Conservation (phyloP, 1,139 yeast genomes). For the Saccharomycopsis hybrid region DNA sequence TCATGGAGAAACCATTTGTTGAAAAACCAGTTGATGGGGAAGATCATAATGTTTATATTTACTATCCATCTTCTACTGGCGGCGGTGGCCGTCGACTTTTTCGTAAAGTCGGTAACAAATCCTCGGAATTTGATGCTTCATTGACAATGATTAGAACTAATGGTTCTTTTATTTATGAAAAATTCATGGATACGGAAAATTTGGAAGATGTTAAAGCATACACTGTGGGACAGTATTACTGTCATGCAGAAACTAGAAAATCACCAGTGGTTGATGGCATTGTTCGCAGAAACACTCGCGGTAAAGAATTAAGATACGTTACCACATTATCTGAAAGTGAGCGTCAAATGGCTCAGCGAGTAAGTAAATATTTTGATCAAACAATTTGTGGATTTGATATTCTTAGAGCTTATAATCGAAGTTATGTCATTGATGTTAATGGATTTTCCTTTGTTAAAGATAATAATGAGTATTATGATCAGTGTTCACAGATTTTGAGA, state of each 20-base stretch:
- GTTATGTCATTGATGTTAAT: slow-evolving; percentile 94
- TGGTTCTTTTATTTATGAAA: slow-evolving; percentile 89
- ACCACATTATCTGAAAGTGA: slow-evolving; percentile 76
- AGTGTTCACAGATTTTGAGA: slow-evolving; percentile 72
- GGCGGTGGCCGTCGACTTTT: slow-evolving; percentile 96
- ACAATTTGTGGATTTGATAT: slow-evolving; percentile 98
- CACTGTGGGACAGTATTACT: slow-evolving; percentile 83
- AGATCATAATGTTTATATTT: slow-evolving; percentile 93
- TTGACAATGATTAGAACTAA: slow-evolving; percentile 70
- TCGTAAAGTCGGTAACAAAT: slow-evolving; percentile 94
- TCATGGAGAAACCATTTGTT: slow-evolving; percentile 82
- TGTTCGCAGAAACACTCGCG: slow-evolving; percentile 94
- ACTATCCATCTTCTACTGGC: slow-evolving; percentile 81
- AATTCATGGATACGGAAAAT: slow-evolving; percentile 96
- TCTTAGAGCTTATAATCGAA: slow-evolving; percentile 78
- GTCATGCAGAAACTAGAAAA: slow-evolving; percentile 97
- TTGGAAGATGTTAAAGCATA: slow-evolving; percentile 98
- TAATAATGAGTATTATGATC: slow-evolving; percentile 77
- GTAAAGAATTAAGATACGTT: slow-evolving; percentile 89
- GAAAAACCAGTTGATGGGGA: slow-evolving; percentile 99
- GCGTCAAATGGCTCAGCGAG: slow-evolving; percentile 69
- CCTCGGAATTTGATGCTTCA: slow-evolving; percentile 90
- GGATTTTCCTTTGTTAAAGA: slow-evolving; percentile 98
- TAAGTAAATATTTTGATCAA: slow-evolving; percentile 75
- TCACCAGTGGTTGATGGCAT: slow-evolving; percentile 99